A percentile compares a stretch with the other conserved stretches of the same genome.
These are phyloP conservation scores for Ceratocystis colombiana DNA, from an alignment of 2,329 filamentous ascomycete species.

Conservation along the genomic window DNA sequence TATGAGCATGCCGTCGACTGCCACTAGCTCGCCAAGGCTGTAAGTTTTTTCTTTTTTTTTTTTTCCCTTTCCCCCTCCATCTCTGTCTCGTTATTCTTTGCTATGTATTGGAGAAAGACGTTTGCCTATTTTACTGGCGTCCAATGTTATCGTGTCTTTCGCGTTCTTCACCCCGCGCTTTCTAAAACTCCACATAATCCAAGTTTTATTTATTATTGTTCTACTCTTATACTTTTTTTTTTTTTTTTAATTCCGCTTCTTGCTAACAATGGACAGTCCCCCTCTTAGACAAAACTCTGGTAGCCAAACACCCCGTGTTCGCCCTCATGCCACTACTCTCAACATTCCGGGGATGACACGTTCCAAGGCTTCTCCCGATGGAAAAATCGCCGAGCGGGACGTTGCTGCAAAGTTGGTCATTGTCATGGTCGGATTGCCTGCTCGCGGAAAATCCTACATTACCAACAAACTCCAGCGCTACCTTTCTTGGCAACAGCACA, in stretches of 20 bases:
- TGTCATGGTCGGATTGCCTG: conserved; percentile 94
- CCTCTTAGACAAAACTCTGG: conserved; percentile 65
- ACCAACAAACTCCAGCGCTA: conserved; percentile 96
- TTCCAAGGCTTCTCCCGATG: conserved; percentile 90
- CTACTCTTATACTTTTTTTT: conserved; percentile 14
- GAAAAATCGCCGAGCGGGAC: conserved; percentile 84
- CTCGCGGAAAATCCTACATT: conserved; percentile 94
- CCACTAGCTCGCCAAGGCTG: conserved; percentile 50
- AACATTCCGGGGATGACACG: conserved; percentile 95
- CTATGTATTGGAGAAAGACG: too few species aligned
- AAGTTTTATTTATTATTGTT: conserved; percentile 16
- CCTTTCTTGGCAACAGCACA: conserved; percentile 93
- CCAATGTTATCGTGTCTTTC: too few species aligned
- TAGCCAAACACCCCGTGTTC: conserved; percentile 63
- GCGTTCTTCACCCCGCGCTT: too few species aligned
- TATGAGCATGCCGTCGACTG: conserved; percentile 49
- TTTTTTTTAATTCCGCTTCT: neutral
- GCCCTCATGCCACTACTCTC: conserved; percentile 80
- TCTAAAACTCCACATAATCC: too few species aligned
- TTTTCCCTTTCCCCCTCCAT: conserved; percentile 21
- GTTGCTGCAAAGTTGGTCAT: conserved; percentile 95
- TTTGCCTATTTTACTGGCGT: too few species aligned
- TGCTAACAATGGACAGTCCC: conserved; percentile 40
- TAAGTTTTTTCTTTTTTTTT: conserved; percentile 33
- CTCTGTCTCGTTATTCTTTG: neutral